Conservation (phyloP, 2,329 filamentous ascomycete species). For the Botrytis aclada region DNA sequence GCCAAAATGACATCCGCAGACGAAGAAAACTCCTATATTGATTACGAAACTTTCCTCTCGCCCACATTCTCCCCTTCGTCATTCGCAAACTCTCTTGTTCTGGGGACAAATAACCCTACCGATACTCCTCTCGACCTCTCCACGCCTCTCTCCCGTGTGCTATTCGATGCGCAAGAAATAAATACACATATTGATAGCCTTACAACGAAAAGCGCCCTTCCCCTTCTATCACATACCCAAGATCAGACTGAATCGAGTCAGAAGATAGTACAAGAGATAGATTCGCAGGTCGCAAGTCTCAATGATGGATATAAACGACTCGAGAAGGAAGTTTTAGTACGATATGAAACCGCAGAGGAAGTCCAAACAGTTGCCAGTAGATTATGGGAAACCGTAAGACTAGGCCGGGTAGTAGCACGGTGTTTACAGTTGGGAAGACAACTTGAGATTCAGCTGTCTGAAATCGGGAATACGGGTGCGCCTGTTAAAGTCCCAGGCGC, state of each 20-base stretch:
- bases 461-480: constrained; percentile 48
- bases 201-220: constrained; percentile 78
- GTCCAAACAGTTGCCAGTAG: constrained; percentile 74
- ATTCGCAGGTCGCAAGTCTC: constrained; percentile 74
- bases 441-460: constrained; percentile 79
- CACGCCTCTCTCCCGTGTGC: constrained; percentile 85
- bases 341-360: constrained; percentile 82
- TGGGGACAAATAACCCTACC: constrained; percentile 85
- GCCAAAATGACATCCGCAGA: constrained; percentile 37
- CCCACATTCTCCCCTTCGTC: constrained; percentile 75
- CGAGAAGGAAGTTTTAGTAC: constrained; percentile 79
- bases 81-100: constrained; percentile 87
- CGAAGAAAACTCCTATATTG: constrained; percentile 80
- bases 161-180: constrained; percentile 96
- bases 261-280: constrained; percentile 71
- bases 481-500: constrained; percentile 37
- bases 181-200: constrained; percentile 92
- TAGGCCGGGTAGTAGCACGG: constrained; percentile 73
- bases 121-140: constrained; percentile 90
- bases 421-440: constrained; percentile 80
- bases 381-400: constrained; percentile 73
- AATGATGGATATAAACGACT: constrained; percentile 83
- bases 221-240: constrained; percentile 75
- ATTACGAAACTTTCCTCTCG: constrained; percentile 88
- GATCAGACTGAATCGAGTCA: constrained; percentile 70